Conservation (phyloP, 2,329 filamentous ascomycete species). For the Cercospora zeae-maydis region DNA sequence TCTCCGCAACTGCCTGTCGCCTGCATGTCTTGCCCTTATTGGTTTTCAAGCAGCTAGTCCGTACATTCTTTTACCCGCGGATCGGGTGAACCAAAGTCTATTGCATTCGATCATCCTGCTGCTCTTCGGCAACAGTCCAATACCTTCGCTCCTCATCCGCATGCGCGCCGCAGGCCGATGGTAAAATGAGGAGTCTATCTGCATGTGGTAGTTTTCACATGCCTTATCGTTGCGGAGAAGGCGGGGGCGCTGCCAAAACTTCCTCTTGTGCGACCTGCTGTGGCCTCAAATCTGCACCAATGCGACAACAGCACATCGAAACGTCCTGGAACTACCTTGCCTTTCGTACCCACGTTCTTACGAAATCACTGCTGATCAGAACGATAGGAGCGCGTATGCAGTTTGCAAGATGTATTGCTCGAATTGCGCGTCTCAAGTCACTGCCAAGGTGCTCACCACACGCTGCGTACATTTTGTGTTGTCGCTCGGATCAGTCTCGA, state of each 20-base stretch:
- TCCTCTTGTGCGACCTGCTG: conserved; percentile 2
- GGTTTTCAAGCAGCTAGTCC: neutral
- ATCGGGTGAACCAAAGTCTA: neutral
- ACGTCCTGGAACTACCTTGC: neutral
- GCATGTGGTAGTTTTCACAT: conserved; percentile 5
- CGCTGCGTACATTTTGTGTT: conserved; percentile 18
- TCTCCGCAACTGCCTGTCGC: neutral
- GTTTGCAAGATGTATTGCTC: neutral
- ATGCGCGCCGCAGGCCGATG: neutral
- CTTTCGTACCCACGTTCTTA: neutral
- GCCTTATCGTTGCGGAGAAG: conserved; percentile 2
- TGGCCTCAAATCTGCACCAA: neutral
- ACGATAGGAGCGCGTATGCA: neutral
- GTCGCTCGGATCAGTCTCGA: conserved; percentile 17
- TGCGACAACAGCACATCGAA: neutral
- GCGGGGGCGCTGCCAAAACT: neutral
- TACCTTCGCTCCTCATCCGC: neutral
- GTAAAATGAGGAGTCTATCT: neutral
- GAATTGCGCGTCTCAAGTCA: neutral
- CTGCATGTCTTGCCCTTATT: neutral
- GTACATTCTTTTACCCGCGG: neutral
- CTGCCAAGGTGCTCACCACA: conserved; percentile 16
- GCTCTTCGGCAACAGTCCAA: neutral
- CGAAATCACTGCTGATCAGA: neutral
- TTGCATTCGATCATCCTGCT: neutral